Base-by-base conservation (phyloP, 2,329 filamentous ascomycete species). In the Monosporascus sp. region DNA sequence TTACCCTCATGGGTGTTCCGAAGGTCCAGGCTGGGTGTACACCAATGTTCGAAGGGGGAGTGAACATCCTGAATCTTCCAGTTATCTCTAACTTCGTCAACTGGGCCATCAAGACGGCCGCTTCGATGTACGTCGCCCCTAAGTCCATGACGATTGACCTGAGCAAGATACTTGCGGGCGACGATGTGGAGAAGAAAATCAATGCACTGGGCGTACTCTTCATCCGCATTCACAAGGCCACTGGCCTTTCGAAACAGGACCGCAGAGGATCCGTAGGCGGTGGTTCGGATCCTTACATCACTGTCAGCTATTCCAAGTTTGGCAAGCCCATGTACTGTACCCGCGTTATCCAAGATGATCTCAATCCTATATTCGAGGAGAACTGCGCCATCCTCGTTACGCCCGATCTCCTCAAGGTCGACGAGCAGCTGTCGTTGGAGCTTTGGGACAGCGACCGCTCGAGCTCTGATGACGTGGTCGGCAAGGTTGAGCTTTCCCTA, bases 241-340 rank as follows among this genome's bases (percentile, higher is more conserved):
- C 84, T 20, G 91, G 88, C 0, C 79, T 99, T 54, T 96, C 90
- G 76, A 97, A 96, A 72, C 93, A 97, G 67, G 94, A 99, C 67
- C 73, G 75, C 48, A 85, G 89, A 54, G 92, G 91, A 41, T 92
- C 86, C 64, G 81, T 87, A 50, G 88, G 91, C 18, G 93, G 94
- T 37, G 93, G 93, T 45, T 95, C 89, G 49, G 94, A 99, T 62
- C 91, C 93, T 0, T 97, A 97, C 70, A 95, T 97, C 67, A 97
- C 93, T 35, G 80, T 97, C 37, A 87, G 89, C 41, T 97, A 95
- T 76, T 95, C 90, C 64, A 97, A 97, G 70, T 97, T 97, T 63
- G 89, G 89, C 53, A 99, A 99, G 73, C 93, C 93, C 2, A 95
- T 96, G 82, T 97, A 96, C 72, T 97, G 92, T 71, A 97, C 94